Conservation (phyloP, 768 basidiomycete genomes). For the Amanita rubescens region DNA sequence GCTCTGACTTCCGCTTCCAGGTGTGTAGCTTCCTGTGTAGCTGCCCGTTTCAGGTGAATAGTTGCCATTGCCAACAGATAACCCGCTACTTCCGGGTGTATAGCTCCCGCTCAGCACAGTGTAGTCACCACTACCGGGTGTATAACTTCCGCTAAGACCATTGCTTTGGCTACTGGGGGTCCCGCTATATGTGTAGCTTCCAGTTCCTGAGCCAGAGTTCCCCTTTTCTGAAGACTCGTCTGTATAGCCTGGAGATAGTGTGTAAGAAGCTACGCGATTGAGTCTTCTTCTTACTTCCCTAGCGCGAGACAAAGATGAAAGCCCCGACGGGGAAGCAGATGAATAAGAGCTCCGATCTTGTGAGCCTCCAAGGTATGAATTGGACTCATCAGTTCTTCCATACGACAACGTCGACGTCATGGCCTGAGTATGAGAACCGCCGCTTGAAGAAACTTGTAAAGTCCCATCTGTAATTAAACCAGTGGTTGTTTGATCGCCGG, state of each 20-base stretch:
- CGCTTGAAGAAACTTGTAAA: constrained; percentile 26
- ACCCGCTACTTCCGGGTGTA: constrained; percentile 13
- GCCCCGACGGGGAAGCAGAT: constrained; percentile 42
- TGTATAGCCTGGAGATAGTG: constrained; percentile 33
- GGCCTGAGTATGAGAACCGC: constrained; percentile 32
- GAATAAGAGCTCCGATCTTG: constrained; percentile 33
- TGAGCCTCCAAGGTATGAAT: constrained; percentile 51
- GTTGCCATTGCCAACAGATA: constrained; percentile 3
- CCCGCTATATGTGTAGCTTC: constrained; percentile 12
- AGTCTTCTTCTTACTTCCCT: constrained; percentile 48
- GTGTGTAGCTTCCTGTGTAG: constrained; percentile 21
- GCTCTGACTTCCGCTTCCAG: constrained; percentile 14
- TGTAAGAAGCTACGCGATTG: constrained; percentile 32
- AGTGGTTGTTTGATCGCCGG: constrained; percentile 21
- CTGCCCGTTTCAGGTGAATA: constrained; percentile 22
- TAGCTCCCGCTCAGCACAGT: constrained; percentile 10
- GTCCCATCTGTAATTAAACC: constrained; percentile 22
- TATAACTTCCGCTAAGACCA: constrained; percentile 8
- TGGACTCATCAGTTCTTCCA: constrained; percentile 38
- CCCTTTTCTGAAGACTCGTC: constrained; percentile 54
- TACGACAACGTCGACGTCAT: constrained; percentile 46
- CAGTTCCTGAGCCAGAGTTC: constrained; percentile 26
- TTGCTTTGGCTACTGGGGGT: constrained; percentile 3
- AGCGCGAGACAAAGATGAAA: constrained; percentile 44
- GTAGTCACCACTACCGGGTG: constrained; percentile 12